Conservation (phyloP, 108 stramenopile species). For the Mediolabrus comicus region DNA sequence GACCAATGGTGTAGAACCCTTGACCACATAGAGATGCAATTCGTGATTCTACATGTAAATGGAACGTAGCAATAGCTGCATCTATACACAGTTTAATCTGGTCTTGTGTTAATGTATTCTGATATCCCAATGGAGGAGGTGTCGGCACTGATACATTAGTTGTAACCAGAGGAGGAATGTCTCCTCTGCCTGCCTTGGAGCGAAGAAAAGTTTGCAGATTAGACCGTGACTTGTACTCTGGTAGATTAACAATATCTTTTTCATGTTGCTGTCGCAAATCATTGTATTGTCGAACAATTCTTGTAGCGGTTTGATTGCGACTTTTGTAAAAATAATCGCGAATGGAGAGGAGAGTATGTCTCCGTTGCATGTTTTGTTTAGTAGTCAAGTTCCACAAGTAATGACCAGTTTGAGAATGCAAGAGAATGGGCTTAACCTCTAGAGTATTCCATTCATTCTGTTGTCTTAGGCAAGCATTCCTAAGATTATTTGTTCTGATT, state of each 20-base stretch:
- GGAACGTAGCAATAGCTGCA: conserved; percentile 74
- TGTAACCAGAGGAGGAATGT: conserved; percentile 1
- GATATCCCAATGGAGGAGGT: conserved; percentile 47
- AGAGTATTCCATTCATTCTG: too few species aligned
- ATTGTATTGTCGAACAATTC: too few species aligned
- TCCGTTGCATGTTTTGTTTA: too few species aligned
- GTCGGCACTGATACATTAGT: conserved; percentile 27
- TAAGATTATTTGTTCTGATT: too few species aligned
- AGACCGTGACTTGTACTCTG: conserved; percentile 41
- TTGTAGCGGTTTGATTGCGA: too few species aligned
- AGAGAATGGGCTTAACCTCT: too few species aligned
- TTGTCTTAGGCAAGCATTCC: too few species aligned
- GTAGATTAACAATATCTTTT: conserved; percentile 46
- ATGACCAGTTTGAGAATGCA: too few species aligned
- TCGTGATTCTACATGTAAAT: conserved; percentile 77
- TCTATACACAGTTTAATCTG: conserved; percentile 50
- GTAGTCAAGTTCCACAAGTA: too few species aligned
- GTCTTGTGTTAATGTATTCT: conserved; percentile 26
- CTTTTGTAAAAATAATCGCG: too few species aligned
- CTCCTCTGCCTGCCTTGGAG: conserved; percentile 5
- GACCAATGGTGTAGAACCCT: conserved; percentile 90
- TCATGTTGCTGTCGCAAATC: conserved; percentile 21
- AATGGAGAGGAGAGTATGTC: too few species aligned
- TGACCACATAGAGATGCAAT: conserved; percentile 74
- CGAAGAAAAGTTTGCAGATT: conserved; percentile 33